Conservation (phyloP, 768 basidiomycete species). For the Lanmaoa rubissima region DNA sequence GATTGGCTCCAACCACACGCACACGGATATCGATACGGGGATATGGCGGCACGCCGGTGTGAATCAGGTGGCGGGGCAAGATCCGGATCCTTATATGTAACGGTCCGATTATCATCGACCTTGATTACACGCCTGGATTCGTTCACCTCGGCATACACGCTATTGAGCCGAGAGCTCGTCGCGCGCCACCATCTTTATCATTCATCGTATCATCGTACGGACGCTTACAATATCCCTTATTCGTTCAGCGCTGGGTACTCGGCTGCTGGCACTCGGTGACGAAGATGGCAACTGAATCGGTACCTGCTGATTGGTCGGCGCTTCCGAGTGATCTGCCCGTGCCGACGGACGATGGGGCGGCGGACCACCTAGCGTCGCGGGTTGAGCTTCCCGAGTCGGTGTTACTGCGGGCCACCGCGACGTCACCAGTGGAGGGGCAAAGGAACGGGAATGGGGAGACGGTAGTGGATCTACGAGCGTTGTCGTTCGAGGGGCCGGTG, state of each 20-base stretch:
- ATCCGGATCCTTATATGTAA: too few species aligned
- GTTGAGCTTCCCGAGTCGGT: conserved; percentile 3
- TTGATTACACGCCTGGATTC: too few species aligned
- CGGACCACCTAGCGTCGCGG: conserved; percentile 7
- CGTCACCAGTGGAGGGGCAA: not conserved
- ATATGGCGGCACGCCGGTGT: too few species aligned
- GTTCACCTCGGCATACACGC: too few species aligned
- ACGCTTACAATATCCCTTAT: not conserved
- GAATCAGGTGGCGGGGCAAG: too few species aligned
- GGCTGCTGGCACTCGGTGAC: too few species aligned
- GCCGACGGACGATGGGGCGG: conserved; percentile 11
- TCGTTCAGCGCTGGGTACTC: not conserved
- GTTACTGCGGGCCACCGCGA: conserved; percentile 6
- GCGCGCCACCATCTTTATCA: too few species aligned
- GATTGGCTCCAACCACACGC: too few species aligned
- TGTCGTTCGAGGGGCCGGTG: conserved; percentile 18
- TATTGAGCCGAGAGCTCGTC: too few species aligned
- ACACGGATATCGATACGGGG: too few species aligned
- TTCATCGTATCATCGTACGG: not conserved
- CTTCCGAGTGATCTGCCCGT: conserved; percentile 15
- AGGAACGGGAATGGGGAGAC: not conserved
- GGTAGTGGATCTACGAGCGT: conserved; percentile 7
- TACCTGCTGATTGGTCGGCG: conserved; percentile 8
- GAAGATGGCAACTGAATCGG: not conserved
- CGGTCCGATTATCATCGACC: too few species aligned